Evolutionary conservation across 148 eudicot species (phyloP).

Genomic region (Rhododendron mucronatum): DNA sequence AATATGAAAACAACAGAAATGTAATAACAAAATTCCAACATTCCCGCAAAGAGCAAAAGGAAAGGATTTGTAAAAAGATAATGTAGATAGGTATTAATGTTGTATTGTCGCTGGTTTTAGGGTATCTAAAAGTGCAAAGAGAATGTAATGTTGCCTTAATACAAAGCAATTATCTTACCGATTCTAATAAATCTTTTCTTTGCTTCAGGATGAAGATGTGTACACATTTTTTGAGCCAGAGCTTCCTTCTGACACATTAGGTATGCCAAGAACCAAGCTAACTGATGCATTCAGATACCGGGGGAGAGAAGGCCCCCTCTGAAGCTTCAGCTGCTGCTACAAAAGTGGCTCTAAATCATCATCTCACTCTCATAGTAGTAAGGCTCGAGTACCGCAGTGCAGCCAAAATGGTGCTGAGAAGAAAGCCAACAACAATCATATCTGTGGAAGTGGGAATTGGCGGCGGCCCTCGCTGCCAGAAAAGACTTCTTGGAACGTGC

Average conservation of each 20-base stretch:
- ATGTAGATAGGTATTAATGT: neutral
- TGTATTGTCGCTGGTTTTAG: neutral
- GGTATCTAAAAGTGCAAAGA: neutral
- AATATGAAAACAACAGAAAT: neutral
- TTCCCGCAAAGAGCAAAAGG: neutral
- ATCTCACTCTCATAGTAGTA: neutral
- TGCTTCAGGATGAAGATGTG: conserved; percentile 78
- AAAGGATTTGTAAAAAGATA: neutral
- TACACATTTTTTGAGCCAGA: conserved; percentile 97
- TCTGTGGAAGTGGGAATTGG: conserved; percentile 9
- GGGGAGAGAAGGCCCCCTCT: conserved; percentile 47
- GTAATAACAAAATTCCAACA: neutral
- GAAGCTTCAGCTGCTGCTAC: conserved; percentile 39
- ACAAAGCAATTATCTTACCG: neutral
- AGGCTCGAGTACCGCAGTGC: conserved; percentile 12
- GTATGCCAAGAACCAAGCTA: conserved; percentile 45
- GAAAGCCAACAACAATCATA: conserved; percentile 17
- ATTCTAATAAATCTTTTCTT: neutral
- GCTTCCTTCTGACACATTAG: conserved; percentile 58
- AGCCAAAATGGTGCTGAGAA: conserved; percentile 33
- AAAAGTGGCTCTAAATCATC: conserved; percentile 47
- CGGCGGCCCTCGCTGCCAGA: conserved; percentile 38
- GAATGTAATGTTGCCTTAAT: neutral
- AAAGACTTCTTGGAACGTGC: conserved; percentile 70
- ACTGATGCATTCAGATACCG: conserved; percentile 39